Percentiles rank a stretch among this genome's conserved stretches.
phyloP scores from a whole-genome alignment of 306 rosid species.

The Quercus variabilis region DNA sequence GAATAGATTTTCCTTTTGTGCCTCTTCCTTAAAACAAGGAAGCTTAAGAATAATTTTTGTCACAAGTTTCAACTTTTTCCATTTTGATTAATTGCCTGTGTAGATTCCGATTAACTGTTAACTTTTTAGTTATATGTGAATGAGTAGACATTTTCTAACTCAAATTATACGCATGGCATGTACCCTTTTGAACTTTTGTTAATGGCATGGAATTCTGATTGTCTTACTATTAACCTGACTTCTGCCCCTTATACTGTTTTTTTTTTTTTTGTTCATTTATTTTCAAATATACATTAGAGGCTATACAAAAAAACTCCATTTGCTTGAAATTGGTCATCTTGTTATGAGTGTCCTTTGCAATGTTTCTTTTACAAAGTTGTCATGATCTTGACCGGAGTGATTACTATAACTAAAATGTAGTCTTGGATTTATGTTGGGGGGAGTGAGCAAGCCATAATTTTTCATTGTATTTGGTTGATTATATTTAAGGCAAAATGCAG shows the following conservation, averaged over 20 bases:
- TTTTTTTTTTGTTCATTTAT: background rate
- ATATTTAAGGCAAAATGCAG: no score
- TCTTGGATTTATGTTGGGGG: background rate
- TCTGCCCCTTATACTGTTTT: background rate
- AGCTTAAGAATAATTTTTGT: background rate
- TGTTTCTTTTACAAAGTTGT: background rate
- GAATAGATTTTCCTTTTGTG: background rate
- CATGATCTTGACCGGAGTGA: background rate
- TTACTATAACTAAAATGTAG: background rate
- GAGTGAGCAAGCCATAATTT: background rate
- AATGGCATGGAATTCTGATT: background rate
- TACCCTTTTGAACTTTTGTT: background rate
- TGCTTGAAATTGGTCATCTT: background rate
- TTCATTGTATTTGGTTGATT: background rate
- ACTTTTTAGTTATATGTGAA: background rate
- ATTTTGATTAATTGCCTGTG: background rate
- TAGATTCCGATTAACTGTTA: background rate
- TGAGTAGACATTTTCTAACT: background rate
- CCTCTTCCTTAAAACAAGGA: background rate
- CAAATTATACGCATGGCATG: background rate
- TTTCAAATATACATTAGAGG: background rate
- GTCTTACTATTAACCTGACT: background rate
- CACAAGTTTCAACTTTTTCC: background rate
- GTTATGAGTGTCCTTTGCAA: background rate
- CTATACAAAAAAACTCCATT: background rate